A percentile compares a stretch with the other conserved stretches of the same genome.
phyloP scores from a whole-genome alignment of 805 yeast genomes.

The Candida awuae region DNA sequence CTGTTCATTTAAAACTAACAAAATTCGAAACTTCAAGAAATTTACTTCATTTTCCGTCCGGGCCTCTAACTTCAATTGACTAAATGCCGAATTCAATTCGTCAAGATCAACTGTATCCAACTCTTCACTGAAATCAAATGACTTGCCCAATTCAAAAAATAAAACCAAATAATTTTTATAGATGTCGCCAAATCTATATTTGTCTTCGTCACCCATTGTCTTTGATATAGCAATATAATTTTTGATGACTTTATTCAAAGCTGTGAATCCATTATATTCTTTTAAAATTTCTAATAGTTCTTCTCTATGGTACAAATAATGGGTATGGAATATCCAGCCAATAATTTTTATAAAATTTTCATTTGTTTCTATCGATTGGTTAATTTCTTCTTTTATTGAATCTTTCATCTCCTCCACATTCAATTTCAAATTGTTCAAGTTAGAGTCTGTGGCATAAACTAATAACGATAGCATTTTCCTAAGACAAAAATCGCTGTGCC shows the following conservation, averaged over 20 bases:
- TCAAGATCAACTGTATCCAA: slow-evolving; percentile 9
- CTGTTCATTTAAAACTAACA: slow-evolving; percentile 79
- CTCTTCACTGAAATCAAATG: slow-evolving; percentile 32
- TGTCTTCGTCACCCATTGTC: slow-evolving; percentile 29
- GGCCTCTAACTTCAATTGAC: slow-evolving; percentile 34
- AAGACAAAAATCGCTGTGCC: slow-evolving; percentile 37
- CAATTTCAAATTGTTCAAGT: slow-evolving; percentile 17
- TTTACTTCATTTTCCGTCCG: slow-evolving; percentile 49
- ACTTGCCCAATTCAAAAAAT: slow-evolving; percentile 47
- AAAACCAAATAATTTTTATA: slow-evolving; percentile 38
- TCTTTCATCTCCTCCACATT: slow-evolving; percentile 14
- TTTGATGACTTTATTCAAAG: slow-evolving; percentile 26
- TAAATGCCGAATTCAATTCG: slow-evolving; percentile 38
- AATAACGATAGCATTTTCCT: slow-evolving; percentile 42
- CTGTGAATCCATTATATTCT: slow-evolving; percentile 45
- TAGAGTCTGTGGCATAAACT: slow-evolving; percentile 24
- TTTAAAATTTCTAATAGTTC: slow-evolving; percentile 37
- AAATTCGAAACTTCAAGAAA: slow-evolving; percentile 59
- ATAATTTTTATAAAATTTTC: slow-evolving; percentile 26
- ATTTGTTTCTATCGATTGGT: slow-evolving; percentile 18
- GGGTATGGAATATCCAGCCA: slow-evolving; percentile 27
- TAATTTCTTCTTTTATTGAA: slow-evolving; percentile 17
- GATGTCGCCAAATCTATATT: slow-evolving; percentile 18
- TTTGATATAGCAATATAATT: slow-evolving; percentile 30
- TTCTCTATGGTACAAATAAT: slow-evolving; percentile 16